These are phyloP conservation scores for Diaporthe ilicicola DNA, from an alignment of 2,329 filamentous ascomycete genomes.

Conservation along the genomic window DNA sequence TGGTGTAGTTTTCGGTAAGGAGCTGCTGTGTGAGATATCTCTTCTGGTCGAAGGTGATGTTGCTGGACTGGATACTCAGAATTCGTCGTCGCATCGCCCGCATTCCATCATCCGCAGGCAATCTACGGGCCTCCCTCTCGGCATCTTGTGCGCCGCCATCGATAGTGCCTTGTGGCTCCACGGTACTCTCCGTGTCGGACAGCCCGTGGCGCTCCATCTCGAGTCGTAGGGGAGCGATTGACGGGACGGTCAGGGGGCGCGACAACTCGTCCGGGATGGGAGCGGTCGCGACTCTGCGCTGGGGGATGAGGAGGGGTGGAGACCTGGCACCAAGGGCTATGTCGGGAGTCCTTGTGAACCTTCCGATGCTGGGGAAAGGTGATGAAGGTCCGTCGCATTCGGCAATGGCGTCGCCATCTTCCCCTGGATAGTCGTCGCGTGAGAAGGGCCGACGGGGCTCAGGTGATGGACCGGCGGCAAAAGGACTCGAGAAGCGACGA, in stretches of 20 bases:
- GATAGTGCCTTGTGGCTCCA: constrained; percentile 36
- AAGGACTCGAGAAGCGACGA: constrained; percentile 62
- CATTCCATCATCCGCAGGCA: constrained; percentile 86
- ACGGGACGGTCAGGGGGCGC: constrained; percentile 20
- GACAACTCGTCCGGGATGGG: constrained; percentile 7
- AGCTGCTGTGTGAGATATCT: constrained; percentile 76
- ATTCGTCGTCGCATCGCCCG: constrained; percentile 71
- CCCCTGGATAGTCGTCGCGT: constrained; percentile 23
- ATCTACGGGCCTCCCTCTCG: constrained; percentile 33
- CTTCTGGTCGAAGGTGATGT: constrained; percentile 69
- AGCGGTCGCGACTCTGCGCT: constrained; percentile 24
- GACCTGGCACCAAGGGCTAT: constrained; percentile 32
- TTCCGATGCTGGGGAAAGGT: constrained; percentile 34
- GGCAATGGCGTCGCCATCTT: constrained; percentile 37
- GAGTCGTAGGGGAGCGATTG: constrained; percentile 16
- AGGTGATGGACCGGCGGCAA: constrained; percentile 42
- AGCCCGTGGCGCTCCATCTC: constrained; percentile 36
- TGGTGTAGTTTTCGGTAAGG: constrained; percentile 72
- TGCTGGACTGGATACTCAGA: constrained; percentile 70
- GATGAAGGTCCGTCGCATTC: constrained; percentile 34
- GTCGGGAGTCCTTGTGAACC: constrained; percentile 33
- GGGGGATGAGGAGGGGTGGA: constrained; percentile 32
- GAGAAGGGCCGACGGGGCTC: constrained; percentile 42
- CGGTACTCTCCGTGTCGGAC: constrained; percentile 23
- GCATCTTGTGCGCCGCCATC: constrained; percentile 40